Base-by-base conservation (phyloP, 2,329 filamentous ascomycete genomes). In the Phaeosphaeria sp. region DNA sequence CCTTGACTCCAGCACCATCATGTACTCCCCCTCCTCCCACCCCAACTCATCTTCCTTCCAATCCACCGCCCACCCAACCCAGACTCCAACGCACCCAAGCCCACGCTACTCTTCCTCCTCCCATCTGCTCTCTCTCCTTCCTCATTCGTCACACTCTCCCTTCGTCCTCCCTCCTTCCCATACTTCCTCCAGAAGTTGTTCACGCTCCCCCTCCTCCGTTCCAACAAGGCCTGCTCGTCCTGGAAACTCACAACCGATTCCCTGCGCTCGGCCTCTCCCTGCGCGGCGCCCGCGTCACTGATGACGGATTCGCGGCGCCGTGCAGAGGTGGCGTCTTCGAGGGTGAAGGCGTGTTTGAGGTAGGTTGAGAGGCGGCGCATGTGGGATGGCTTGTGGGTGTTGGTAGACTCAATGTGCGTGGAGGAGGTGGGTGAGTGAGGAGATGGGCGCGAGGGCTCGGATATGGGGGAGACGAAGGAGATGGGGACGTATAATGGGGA, bases 401-500 rank as follows among this genome's bases (percentile, higher is more conserved):
- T 9, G 25, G 25, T n/a, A n/a, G n/a, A n/a, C n/a, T 36, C 15
- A 36, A 36, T 5, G 25, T 27, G 25, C 9, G 25, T 27, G 25
- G 25, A 27, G 25, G 25, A 27, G 5, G 25, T 22, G 25, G 42
- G 15, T 46, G 41, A 10, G 39, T 7, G 39, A 27, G 25, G 33
- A 25, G 18, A 10, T 15, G 20, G 27, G 18, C 7, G 51, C 47
- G 30, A 41, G 20, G 51, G 46, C 13, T 54, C 51, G 43, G 39
- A 36, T 13, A 54, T 54, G 9, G 51, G 51, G 2, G 51, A 54
- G 20, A 54, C 51, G 51, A 54, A 54, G 20, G 51, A 48, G 21
- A 54, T 30, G 10, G 51, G 51, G 15, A 17, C n/a, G 30, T 54
- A 54, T n/a, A 46, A 21, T 22, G 50, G 50, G 20, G n/a, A 20